These are phyloP conservation scores for Copromyces sp. DNA, from an alignment of 495 filamentous ascomycete genomes.

Conservation along the genomic window DNA sequence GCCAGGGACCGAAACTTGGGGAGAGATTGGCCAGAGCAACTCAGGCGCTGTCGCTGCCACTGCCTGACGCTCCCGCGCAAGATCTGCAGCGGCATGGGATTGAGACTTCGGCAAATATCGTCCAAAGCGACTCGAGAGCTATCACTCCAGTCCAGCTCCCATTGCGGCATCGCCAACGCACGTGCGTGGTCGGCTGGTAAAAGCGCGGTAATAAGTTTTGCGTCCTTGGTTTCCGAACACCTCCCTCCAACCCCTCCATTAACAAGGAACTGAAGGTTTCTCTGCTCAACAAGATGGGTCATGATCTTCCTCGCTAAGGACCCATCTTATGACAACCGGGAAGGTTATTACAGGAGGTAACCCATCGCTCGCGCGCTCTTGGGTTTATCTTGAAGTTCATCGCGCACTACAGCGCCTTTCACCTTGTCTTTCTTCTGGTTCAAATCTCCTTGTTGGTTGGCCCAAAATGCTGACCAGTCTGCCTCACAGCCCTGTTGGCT, in stretches of 20 bases:
- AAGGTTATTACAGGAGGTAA: background rate
- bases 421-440: background rate
- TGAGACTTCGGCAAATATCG: too few species aligned
- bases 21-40: too few species aligned
- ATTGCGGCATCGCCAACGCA: too few species aligned
- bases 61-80: too few species aligned
- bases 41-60: background rate
- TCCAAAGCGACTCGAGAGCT: too few species aligned
- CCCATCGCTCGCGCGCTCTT: background rate
- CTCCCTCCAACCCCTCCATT: background rate
- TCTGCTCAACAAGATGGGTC: background rate
- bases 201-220: background rate
- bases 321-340: too few species aligned
- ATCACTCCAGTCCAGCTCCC: too few species aligned
- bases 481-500: background rate
- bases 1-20: too few species aligned
- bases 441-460: background rate
- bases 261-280: background rate
- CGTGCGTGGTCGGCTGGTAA: background rate
- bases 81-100: too few species aligned
- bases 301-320: background rate
- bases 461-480: background rate
- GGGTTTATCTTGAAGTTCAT: background rate
- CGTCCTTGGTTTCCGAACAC: background rate
- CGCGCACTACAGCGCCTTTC: background rate